These are phyloP conservation scores for Trichosanthes cucumerina DNA, from an alignment of 306 rosid species.

Conservation along the genomic window DNA sequence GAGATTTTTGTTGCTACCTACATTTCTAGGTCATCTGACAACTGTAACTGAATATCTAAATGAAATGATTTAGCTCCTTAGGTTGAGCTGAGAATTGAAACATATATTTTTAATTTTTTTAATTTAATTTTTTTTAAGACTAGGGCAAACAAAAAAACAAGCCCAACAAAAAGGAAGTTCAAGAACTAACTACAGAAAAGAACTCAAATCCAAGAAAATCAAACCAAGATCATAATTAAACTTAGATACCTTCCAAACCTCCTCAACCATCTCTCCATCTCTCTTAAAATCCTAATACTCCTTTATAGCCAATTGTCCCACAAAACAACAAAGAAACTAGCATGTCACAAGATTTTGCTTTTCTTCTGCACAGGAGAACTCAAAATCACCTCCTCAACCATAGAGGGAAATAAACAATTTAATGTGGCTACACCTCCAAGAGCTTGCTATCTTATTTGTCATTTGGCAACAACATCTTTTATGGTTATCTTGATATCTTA, in stretches of 20 bases:
- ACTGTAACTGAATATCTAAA: background rate
- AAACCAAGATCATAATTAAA: no score
- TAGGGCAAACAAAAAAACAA: no score
- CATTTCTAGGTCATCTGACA: background rate
- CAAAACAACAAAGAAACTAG: background rate
- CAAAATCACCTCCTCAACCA: background rate
- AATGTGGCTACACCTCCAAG: background rate
- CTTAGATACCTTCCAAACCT: background rate
- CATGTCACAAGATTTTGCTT: background rate
- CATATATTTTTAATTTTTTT: no score
- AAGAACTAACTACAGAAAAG: no score
- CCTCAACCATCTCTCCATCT: background rate
- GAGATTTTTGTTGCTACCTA: background rate
- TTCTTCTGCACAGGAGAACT: background rate
- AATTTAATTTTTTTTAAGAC: no score
- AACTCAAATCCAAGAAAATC: no score
- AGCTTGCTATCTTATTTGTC: background rate
- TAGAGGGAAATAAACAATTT: background rate
- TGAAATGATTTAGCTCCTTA: background rate
- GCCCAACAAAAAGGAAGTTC: no score
- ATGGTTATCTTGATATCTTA: background rate
- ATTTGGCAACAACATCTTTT: background rate
- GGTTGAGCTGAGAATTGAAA: background rate
- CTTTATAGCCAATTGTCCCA: background rate
- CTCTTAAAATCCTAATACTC: background rate